A percentile compares a stretch with the other conserved stretches of the same genome.
Conservation (phyloP, 768 basidiomycete genomes). For the Tephrocybe sp. region DNA sequence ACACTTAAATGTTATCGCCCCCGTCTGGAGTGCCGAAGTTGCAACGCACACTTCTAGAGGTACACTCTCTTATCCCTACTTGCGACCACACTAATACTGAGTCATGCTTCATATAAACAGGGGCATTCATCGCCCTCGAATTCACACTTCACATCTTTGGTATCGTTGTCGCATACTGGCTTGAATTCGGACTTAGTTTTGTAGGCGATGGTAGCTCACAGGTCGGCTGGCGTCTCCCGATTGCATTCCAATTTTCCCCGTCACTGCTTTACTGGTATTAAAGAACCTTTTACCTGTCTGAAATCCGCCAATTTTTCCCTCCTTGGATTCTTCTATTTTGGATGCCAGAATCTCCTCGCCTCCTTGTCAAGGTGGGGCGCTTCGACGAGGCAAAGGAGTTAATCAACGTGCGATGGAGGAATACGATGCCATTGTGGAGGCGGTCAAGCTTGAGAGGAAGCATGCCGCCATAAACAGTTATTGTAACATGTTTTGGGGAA, state of each 20-base stretch:
- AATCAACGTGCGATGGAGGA: conserved; percentile 25
- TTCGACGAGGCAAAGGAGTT: conserved; percentile 31
- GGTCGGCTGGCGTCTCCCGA: conserved; percentile 36
- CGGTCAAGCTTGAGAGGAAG: conserved; percentile 35
- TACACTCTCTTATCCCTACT: neutral
- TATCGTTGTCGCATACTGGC: conserved; percentile 43
- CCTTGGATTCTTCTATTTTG: conserved; percentile 29
- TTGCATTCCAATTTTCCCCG: conserved; percentile 43
- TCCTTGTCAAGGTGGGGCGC: conserved; percentile 38
- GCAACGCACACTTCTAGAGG: conserved; percentile 41
- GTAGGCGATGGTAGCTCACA: conserved; percentile 39
- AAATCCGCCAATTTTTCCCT: neutral
- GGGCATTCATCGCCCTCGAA: conserved; percentile 41
- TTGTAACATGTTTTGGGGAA: conserved; percentile 44
- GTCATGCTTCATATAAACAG: conserved; percentile 15
- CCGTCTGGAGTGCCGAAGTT: conserved; percentile 44
- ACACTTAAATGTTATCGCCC: conserved; percentile 40
- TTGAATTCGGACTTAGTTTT: conserved; percentile 43
- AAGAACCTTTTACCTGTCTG: neutral
- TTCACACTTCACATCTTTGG: conserved; percentile 40
- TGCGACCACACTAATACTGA: too few species aligned
- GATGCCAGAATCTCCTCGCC: conserved; percentile 36
- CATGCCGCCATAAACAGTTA: conserved; percentile 38
- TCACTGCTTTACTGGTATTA: conserved; percentile 35
- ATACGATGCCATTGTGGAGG: conserved; percentile 36